These are phyloP conservation scores for Candida orba DNA, from an alignment of 805 yeast species.

Conservation along the genomic window DNA sequence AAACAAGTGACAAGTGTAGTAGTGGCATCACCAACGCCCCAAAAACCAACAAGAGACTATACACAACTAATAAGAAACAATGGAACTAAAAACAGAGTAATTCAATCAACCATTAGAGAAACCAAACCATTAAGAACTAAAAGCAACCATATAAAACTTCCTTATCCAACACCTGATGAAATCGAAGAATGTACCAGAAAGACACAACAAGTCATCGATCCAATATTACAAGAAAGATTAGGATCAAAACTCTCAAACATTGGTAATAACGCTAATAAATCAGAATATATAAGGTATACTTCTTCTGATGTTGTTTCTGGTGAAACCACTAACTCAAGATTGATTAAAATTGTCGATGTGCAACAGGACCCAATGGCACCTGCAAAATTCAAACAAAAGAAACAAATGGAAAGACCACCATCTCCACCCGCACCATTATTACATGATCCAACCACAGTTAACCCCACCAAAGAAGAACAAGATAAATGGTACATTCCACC, in stretches of 20 bases:
- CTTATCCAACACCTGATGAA: conserved; percentile 40
- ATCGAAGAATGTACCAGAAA: conserved; percentile 40
- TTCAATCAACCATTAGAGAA: conserved; percentile 45
- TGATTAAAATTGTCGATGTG: conserved; percentile 58
- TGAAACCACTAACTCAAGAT: conserved; percentile 30
- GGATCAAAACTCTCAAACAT: conserved; percentile 8
- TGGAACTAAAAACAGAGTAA: conserved; percentile 12
- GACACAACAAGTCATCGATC: conserved; percentile 51
- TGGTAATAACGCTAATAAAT: conserved; percentile 25
- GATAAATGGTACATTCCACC: conserved; percentile 85
- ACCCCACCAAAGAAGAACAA: conserved; percentile 63
- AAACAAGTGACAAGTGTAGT: conserved; percentile 3
- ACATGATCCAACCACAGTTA: conserved; percentile 33
- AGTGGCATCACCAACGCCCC: conserved; percentile 7
- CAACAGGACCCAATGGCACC: conserved; percentile 85
- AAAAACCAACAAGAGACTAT: conserved; percentile 10
- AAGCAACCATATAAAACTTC: conserved; percentile 31
- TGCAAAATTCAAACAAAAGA: conserved; percentile 57
- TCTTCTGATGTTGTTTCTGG: conserved; percentile 32
- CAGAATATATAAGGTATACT: conserved; percentile 40
- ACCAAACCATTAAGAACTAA: conserved; percentile 54
- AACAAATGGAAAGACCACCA: conserved; percentile 65
- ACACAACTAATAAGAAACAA: conserved; percentile 17
- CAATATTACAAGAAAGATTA: conserved; percentile 35
- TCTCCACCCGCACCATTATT: conserved; percentile 70